phyloP scores from a whole-genome alignment of 83 land plant genomes.

The Picea abies region DNA sequence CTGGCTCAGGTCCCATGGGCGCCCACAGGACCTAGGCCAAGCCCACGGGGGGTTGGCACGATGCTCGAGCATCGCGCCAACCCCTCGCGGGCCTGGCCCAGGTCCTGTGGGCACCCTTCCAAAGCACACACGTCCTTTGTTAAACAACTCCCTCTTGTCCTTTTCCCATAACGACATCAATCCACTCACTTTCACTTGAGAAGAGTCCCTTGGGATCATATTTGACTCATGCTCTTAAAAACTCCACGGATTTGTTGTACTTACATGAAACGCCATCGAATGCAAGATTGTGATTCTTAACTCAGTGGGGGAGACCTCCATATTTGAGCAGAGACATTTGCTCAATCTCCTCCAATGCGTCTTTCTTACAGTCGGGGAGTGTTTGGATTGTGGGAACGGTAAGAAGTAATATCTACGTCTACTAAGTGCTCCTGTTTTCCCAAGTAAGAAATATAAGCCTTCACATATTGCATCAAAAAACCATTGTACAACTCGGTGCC shows the following conservation, averaged over 20 bases:
- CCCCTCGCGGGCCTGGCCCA: too few species aligned
- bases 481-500: constrained; percentile 68
- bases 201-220: constrained; percentile 30
- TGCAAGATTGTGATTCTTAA: constrained; percentile 66
- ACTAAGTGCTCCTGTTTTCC: constrained; percentile 57
- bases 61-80: too few species aligned
- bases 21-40: too few species aligned
- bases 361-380: too few species aligned
- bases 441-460: constrained; percentile 50
- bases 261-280: too few species aligned
- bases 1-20: too few species aligned
- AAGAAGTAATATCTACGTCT: constrained; percentile 64
- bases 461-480: constrained; percentile 53
- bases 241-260: constrained; percentile 9
- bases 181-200: constrained; percentile 56
- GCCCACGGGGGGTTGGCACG: too few species aligned
- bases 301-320: constrained; percentile 65
- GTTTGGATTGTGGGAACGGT: constrained; percentile 34
- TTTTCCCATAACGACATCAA: constrained; percentile 58
- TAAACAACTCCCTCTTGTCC: constrained; percentile 17
- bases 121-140: constrained; percentile 58
- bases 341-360: constrained; percentile 56
- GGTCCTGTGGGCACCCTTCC: constrained; percentile 35
- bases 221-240: constrained; percentile 39
- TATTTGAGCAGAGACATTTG: constrained; percentile 39